Percentiles rank a stretch among this genome's conserved stretches.
Conservation (phyloP, 2,329 filamentous ascomycete genomes). For the Fusarium sp. region DNA sequence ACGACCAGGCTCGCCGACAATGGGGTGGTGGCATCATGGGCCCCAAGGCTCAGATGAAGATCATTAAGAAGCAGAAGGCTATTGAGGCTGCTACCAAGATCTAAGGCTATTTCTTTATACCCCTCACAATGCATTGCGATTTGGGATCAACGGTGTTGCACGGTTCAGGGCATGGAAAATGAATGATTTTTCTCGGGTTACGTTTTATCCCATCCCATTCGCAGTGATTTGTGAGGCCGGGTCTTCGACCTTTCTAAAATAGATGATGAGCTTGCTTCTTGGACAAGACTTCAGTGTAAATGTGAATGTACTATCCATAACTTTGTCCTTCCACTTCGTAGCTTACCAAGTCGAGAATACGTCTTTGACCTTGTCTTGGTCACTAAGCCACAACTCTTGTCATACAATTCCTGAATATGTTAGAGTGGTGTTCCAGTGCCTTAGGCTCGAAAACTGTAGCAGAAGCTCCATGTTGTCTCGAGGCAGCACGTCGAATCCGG, state of each 20-base stretch:
- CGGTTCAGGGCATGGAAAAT: constrained; percentile 62
- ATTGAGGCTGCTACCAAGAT: constrained; percentile 97
- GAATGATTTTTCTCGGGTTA: constrained; percentile 59
- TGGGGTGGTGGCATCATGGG: constrained; percentile 99
- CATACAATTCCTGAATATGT: too few species aligned
- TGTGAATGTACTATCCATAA: constrained; percentile 3
- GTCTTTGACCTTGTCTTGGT: too few species aligned
- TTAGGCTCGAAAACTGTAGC: too few species aligned
- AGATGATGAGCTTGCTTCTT: constrained; percentile 51
- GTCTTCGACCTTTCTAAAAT: constrained; percentile 57
- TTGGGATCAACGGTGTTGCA: constrained; percentile 59
- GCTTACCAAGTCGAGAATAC: too few species aligned
- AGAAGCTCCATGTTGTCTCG: too few species aligned
- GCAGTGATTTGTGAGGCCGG: constrained; percentile 50
- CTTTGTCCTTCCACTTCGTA: not conserved
- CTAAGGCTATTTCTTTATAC: constrained; percentile 70
- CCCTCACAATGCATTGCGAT: constrained; percentile 58
- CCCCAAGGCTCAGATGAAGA: constrained; percentile 87
- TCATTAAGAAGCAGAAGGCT: constrained; percentile 93
- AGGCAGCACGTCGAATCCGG: not conserved
- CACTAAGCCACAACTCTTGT: too few species aligned
- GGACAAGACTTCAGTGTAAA: constrained; percentile 37
- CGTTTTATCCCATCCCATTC: constrained; percentile 49
- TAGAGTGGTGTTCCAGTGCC: too few species aligned
- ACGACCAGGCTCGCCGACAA: constrained; percentile 90